Percentiles rank a stretch among this genome's conserved stretches.
Evolutionary conservation across 2,329 filamentous ascomycete species (phyloP).

Genomic region (Penicillium sp.): DNA sequence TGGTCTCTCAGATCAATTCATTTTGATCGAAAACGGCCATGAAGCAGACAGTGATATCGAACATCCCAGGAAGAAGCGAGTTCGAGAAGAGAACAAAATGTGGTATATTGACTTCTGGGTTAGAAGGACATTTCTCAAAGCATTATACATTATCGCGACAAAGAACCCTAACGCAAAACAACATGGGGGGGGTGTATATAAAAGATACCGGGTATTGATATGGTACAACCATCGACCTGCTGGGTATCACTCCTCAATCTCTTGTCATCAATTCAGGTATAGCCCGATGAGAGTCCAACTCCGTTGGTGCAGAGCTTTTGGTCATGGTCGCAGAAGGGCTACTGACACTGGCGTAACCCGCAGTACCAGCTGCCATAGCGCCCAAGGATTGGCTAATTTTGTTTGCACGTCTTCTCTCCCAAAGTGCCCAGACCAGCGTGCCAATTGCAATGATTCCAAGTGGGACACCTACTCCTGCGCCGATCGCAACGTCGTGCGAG

Average conservation of each 20-base stretch:
- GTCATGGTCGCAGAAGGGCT: background rate
- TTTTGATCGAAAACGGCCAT: too few species aligned
- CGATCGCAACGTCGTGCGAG: slow-evolving; percentile 24
- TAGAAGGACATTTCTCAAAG: background rate
- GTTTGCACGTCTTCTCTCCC: slow-evolving; percentile 23
- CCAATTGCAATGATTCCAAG: slow-evolving; percentile 29
- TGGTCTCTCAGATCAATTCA: too few species aligned
- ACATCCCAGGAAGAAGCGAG: too few species aligned
- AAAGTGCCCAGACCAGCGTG: slow-evolving; percentile 30
- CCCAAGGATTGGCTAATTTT: slow-evolving; percentile 4
- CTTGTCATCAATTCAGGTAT: slow-evolving; percentile 8
- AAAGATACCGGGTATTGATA: background rate
- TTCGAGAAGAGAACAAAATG: too few species aligned
- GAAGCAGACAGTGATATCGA: too few species aligned
- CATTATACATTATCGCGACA: background rate
- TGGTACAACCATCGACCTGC: background rate
- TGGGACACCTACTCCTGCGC: slow-evolving; percentile 31
- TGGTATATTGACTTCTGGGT: background rate
- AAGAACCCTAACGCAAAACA: background rate
- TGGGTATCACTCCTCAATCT: slow-evolving; percentile 7
- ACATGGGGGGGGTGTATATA: background rate
- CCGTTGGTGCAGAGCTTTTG: slow-evolving; percentile 2
- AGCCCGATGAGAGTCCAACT: slow-evolving; percentile 5
- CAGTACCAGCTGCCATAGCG: background rate
- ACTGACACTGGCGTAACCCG: background rate